These are phyloP conservation scores for Aspergillus aculeatinus DNA, from an alignment of 2,329 filamentous ascomycete species.

Conservation along the genomic window DNA sequence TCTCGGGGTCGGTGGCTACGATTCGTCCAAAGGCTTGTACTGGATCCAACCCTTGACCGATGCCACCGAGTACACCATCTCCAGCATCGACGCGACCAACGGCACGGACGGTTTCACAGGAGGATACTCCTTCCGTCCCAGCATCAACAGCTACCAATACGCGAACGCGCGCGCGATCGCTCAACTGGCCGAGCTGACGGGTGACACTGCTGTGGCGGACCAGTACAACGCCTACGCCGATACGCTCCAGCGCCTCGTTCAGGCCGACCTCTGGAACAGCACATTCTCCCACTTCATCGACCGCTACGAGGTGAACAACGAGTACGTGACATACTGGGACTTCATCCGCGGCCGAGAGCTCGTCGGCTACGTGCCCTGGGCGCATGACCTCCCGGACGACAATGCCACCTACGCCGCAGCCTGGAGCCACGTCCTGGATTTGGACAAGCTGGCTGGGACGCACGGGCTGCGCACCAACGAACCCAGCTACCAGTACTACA, in stretches of 20 bases:
- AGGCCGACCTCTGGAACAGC: constrained; percentile 45
- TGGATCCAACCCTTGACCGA: constrained; percentile 46
- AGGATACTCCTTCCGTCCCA: constrained; percentile 44
- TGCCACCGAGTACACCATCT: constrained; percentile 49
- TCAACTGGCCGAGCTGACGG: constrained; percentile 36
- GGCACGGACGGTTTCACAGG: constrained; percentile 41
- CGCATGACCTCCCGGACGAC: constrained; percentile 44
- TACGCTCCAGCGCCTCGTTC: constrained; percentile 39
- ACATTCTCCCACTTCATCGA: constrained; percentile 48
- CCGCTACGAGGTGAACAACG: constrained; percentile 41
- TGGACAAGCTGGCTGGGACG: constrained; percentile 33
- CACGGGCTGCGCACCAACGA: constrained; percentile 46
- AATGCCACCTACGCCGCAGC: constrained; percentile 34
- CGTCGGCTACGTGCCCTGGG: constrained; percentile 47
- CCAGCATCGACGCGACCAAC: constrained; percentile 42
- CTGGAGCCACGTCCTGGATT: constrained; percentile 31
- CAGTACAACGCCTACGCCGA: constrained; percentile 31
- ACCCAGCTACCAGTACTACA: constrained; percentile 47
- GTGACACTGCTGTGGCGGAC: constrained; percentile 19
- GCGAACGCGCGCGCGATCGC: constrained; percentile 46
- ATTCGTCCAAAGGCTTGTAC: constrained; percentile 43
- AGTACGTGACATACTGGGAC: constrained; percentile 34
- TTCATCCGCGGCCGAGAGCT: constrained; percentile 47
- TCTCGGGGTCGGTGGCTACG: constrained; percentile 41
- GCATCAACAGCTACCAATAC: constrained; percentile 48